A percentile compares a stretch with the other conserved stretches of the same genome.
phyloP scores from a whole-genome alignment of 2,329 filamentous ascomycete species.

The Sphaerostilbella broomeana region DNA sequence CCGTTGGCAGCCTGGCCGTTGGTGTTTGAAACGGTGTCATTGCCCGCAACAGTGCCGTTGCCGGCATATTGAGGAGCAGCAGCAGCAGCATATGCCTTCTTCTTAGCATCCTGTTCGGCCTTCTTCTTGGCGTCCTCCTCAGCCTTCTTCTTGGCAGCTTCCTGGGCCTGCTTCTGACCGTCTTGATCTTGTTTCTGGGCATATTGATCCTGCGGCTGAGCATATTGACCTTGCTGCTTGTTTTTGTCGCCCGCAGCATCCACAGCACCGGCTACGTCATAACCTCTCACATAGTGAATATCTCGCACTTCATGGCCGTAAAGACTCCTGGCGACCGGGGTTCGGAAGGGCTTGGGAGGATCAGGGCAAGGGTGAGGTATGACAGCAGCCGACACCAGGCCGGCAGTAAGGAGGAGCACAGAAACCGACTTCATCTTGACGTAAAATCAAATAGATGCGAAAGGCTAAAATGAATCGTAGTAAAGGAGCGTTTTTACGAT shows the following conservation, averaged over 20 bases:
- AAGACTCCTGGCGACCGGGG: background rate
- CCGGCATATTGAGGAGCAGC: background rate
- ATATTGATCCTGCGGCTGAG: too few relatives aligned
- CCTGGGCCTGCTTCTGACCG: too few relatives aligned
- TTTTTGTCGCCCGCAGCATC: background rate
- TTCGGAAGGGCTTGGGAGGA: background rate
- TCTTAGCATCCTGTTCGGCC: background rate
- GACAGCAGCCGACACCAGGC: slow-evolving; percentile 25
- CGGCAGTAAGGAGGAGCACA: slow-evolving; percentile 23
- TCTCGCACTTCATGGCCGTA: too few relatives aligned
- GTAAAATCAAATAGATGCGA: background rate
- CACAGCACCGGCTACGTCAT: too few relatives aligned
- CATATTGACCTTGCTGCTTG: background rate
- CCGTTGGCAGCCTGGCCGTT: background rate
- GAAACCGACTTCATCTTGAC: slow-evolving; percentile 24
- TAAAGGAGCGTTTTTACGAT: slow-evolving; percentile 12
- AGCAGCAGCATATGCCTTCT: background rate
- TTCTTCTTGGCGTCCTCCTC: background rate
- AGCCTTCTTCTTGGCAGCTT: background rate
- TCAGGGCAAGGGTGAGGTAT: slow-evolving; percentile 7
- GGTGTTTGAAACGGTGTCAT: background rate
- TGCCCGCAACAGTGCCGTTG: background rate
- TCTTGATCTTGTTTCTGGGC: too few relatives aligned
- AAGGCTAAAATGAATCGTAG: slow-evolving; percentile 2
- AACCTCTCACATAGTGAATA: too few relatives aligned